A percentile compares a stretch with the other conserved stretches of the same genome.
phyloP scores from a whole-genome alignment of 2,329 filamentous ascomycete species.

The Fusarium concolor region DNA sequence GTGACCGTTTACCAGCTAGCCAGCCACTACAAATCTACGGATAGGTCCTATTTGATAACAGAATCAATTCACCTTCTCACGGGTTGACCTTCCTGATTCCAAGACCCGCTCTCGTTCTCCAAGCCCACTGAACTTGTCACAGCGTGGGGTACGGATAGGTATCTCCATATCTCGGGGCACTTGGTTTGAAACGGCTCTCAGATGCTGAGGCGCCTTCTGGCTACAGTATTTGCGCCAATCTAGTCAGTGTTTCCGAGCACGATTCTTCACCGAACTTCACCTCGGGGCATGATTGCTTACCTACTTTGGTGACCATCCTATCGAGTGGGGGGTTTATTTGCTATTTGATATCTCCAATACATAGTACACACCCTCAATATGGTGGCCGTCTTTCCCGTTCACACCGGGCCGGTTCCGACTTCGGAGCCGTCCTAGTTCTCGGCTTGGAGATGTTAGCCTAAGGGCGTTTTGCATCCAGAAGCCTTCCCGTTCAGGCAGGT shows the following conservation, averaged over 20 bases:
- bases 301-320: conserved; percentile 9
- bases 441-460: conserved; percentile 5
- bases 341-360: background rate
- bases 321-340: conserved; percentile 1
- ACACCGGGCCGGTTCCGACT: conserved; percentile 44
- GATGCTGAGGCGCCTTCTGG: conserved; percentile 18
- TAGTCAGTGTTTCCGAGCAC: conserved; percentile 14
- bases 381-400: conserved; percentile 19
- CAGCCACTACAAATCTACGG: background rate
- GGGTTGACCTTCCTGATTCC: conserved; percentile 37
- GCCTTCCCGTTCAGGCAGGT: conserved; percentile 37
- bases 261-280: conserved; percentile 26
- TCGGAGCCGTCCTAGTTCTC: conserved; percentile 35
- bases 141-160: conserved; percentile 17
- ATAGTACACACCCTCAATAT: conserved; percentile 15
- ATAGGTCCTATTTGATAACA: conserved; percentile 2
- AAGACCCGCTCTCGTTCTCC: conserved; percentile 15
- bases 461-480: conserved; percentile 30
- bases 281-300: conserved; percentile 10
- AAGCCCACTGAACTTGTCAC: conserved; percentile 11
- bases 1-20: background rate
- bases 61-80: background rate
- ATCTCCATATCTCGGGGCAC: conserved; percentile 26
- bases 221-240: conserved; percentile 19
- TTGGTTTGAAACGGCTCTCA: background rate